A percentile compares a stretch with the other conserved stretches of the same genome.
Evolutionary conservation across 2,329 filamentous ascomycete species (phyloP).

Genomic region (Diaporthe citri): DNA sequence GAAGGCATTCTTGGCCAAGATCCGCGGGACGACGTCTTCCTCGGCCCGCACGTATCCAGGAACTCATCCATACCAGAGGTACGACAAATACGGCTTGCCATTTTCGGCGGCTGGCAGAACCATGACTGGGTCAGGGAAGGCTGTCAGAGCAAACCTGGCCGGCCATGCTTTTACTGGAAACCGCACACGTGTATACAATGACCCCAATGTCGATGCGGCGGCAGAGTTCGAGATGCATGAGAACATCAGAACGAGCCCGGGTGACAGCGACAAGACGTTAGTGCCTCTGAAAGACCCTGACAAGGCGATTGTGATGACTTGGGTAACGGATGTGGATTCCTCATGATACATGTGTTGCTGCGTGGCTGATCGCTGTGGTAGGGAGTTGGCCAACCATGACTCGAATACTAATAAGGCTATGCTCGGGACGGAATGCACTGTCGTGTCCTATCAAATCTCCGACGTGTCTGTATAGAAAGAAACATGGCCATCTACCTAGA

Average conservation of each 20-base stretch:
- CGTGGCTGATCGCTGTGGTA: too few species aligned
- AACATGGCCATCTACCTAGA: too few species aligned
- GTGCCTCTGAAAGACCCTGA: background rate
- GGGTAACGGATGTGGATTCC: background rate
- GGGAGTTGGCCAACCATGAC: background rate
- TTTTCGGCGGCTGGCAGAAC: background rate
- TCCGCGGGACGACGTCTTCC: background rate
- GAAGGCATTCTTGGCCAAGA: background rate
- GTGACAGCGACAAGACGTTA: background rate
- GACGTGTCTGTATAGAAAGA: too few species aligned
- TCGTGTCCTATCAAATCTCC: background rate
- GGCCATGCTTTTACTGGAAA: background rate
- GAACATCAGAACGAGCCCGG: too few species aligned
- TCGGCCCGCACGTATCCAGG: background rate
- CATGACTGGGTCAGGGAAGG: background rate
- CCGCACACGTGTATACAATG: background rate
- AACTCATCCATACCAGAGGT: conserved; percentile 13
- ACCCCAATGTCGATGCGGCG: background rate
- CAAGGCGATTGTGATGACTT: conserved; percentile 15
- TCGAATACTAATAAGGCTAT: background rate
- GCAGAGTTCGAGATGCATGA: background rate
- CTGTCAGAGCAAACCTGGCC: background rate
- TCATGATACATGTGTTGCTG: background rate
- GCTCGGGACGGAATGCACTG: background rate
- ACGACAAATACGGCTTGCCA: conserved; percentile 6